Percentiles rank a stretch among this genome's conserved stretches.
Conservation (phyloP, 257 asterid genomes). For the Rauvolfia tetraphylla region DNA sequence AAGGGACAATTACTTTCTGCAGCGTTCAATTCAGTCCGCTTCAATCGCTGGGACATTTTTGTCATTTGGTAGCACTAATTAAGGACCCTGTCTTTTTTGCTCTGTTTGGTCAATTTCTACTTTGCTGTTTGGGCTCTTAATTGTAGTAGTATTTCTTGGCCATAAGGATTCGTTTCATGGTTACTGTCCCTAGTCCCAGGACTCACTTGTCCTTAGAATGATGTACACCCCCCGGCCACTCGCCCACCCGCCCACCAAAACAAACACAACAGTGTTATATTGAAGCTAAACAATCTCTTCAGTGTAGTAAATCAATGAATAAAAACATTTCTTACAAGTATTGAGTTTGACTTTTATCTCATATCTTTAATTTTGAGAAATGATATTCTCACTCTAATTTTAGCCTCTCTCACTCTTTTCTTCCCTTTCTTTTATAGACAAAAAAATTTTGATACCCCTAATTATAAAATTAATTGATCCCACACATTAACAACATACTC, state of each 20-base stretch:
- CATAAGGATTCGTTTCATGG: constrained; percentile 11
- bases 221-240: neutral
- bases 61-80: constrained; percentile 42
- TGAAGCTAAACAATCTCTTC: too few relatives aligned
- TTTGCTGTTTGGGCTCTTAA: constrained; percentile 33
- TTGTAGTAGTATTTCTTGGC: constrained; percentile 13
- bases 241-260: too few relatives aligned
- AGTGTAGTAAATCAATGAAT: too few relatives aligned
- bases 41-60: constrained; percentile 32
- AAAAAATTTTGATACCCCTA: too few relatives aligned
- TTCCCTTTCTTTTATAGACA: too few relatives aligned
- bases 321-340: neutral
- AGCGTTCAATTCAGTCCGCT: constrained; percentile 29
- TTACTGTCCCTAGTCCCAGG: constrained; percentile 9
- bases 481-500: too few relatives aligned
- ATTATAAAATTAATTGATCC: too few relatives aligned
- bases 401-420: too few relatives aligned
- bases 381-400: too few relatives aligned
- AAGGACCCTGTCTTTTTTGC: constrained; percentile 23
- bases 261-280: too few relatives aligned
- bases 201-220: neutral
- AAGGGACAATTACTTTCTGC: constrained; percentile 63
- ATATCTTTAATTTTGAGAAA: too few relatives aligned
- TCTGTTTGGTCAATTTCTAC: constrained; percentile 30
- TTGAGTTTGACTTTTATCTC: too few relatives aligned